A percentile compares a stretch with the other conserved stretches of the same genome.
These are phyloP conservation scores for Suhomyces vadensis DNA, from an alignment of 805 yeast genomes.

Conservation along the genomic window DNA sequence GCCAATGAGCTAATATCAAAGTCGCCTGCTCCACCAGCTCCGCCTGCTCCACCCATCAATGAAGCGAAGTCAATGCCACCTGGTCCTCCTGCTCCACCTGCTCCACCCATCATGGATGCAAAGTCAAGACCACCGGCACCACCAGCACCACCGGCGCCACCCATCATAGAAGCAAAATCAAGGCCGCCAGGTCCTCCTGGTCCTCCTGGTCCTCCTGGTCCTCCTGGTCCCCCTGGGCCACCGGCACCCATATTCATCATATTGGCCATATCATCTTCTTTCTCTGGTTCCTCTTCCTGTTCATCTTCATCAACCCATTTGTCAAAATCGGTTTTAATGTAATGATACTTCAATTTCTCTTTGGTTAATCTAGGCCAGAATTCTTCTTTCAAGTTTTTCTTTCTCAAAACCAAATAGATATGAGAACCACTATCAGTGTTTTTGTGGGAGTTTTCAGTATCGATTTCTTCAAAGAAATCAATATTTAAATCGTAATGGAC, in stretches of 20 bases:
- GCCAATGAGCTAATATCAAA: constrained; percentile 42
- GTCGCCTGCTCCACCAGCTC: constrained; percentile 30
- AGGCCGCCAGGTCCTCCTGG: constrained; percentile 31
- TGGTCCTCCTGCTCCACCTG: constrained; percentile 33
- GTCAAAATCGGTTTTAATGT: constrained; percentile 91
- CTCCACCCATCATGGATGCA: constrained; percentile 18
- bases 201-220: constrained; percentile 35
- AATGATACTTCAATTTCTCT: constrained; percentile 76
- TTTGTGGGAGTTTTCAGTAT: constrained; percentile 61
- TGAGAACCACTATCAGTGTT: constrained; percentile 60
- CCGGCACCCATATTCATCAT: constrained; percentile 37
- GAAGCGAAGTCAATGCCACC: constrained; percentile 29
- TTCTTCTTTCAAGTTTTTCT: constrained; percentile 67
- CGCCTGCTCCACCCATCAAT: constrained; percentile 43
- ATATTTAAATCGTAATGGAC: constrained; percentile 63
- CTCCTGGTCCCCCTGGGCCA: constrained; percentile 36
- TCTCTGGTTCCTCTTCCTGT: constrained; percentile 70
- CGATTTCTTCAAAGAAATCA: constrained; percentile 77
- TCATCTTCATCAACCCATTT: constrained; percentile 99
- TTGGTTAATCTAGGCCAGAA: constrained; percentile 96
- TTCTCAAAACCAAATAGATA: constrained; percentile 63
- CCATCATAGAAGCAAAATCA: constrained; percentile 13
- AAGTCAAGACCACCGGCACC: constrained; percentile 20
- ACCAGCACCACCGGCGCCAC: constrained; percentile 27
- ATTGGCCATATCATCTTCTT: constrained; percentile 36